Conservation (phyloP, 225 moss, liverwort and hornwort species). For the Bryoerythrophyllum caledonicum region DNA sequence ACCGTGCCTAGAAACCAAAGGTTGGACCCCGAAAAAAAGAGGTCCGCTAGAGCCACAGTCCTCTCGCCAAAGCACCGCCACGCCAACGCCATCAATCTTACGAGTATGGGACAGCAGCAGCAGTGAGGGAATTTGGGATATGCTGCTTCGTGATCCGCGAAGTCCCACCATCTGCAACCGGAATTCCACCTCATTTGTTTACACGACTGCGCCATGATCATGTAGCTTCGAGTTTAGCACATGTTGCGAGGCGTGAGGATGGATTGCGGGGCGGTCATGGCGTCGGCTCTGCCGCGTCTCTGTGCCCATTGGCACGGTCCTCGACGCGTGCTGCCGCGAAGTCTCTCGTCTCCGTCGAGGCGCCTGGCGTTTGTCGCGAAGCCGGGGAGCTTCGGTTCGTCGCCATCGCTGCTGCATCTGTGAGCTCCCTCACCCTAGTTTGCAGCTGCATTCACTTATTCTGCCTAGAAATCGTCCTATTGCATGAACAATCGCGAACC, state of each 20-base stretch:
- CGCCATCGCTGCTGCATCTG: slow-evolving; percentile 24
- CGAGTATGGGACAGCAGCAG: background rate
- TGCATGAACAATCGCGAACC: too few relatives aligned
- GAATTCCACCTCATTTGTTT: background rate
- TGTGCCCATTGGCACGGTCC: background rate
- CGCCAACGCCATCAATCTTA: background rate
- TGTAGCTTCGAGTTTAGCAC: background rate
- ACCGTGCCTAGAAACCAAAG: too few relatives aligned
- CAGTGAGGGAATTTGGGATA: background rate
- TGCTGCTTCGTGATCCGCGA: background rate
- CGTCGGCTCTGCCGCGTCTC: slow-evolving; percentile 7
- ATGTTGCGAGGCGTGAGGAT: background rate
- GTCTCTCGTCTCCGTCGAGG: background rate
- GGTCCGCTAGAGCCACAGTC: too few relatives aligned
- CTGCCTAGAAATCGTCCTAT: background rate
- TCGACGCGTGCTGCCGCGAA: background rate
- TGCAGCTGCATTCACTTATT: too few relatives aligned
- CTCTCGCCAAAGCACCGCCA: background rate
- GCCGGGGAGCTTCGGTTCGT: background rate
- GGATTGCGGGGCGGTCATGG: slow-evolving; percentile 21
- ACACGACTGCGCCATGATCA: background rate
- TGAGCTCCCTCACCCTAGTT: slow-evolving; percentile 21
- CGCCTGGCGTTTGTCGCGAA: background rate
- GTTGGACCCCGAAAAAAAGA: too few relatives aligned
- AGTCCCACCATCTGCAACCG: too few relatives aligned